Conservation (phyloP, 768 basidiomycete species). For the Coprinellus micaceus region DNA sequence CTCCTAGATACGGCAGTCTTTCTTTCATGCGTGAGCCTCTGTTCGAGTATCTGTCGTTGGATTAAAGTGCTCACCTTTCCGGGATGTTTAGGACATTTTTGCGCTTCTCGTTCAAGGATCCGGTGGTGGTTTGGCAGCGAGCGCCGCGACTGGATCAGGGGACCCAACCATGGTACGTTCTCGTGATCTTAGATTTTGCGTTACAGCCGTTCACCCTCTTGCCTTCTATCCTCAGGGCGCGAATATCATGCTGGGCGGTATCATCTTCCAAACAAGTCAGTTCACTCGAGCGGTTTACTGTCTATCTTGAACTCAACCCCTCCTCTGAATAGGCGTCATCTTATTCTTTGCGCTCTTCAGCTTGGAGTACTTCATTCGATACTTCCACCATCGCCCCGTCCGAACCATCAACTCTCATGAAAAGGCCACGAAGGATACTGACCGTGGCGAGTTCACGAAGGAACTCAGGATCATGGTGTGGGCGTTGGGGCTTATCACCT, state of each 20-base stretch:
- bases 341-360: slow-evolving; percentile 30
- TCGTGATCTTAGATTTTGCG: neutral
- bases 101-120: slow-evolving; percentile 58
- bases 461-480: slow-evolving; percentile 25
- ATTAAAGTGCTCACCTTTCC: neutral
- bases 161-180: neutral
- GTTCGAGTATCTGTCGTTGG: neutral
- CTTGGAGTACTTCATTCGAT: slow-evolving; percentile 20
- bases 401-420: neutral
- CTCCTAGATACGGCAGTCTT: slow-evolving; percentile 37
- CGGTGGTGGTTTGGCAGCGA: neutral
- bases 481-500: slow-evolving; percentile 34
- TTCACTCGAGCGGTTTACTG: slow-evolving; percentile 8
- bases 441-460: neutral
- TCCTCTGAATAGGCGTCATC: slow-evolving; percentile 13
- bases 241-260: slow-evolving; percentile 49
- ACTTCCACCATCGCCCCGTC: neutral
- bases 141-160: neutral
- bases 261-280: slow-evolving; percentile 43
- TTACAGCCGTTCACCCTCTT: neutral
- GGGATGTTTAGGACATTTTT: slow-evolving; percentile 41
- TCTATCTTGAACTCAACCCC: neutral
- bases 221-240: slow-evolving; percentile 12
- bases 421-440: neutral
- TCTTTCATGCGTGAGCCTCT: slow-evolving; percentile 29